Evolutionary conservation across 495 filamentous ascomycete genomes (phyloP).

Genomic region (Xylaria telfairii): DNA sequence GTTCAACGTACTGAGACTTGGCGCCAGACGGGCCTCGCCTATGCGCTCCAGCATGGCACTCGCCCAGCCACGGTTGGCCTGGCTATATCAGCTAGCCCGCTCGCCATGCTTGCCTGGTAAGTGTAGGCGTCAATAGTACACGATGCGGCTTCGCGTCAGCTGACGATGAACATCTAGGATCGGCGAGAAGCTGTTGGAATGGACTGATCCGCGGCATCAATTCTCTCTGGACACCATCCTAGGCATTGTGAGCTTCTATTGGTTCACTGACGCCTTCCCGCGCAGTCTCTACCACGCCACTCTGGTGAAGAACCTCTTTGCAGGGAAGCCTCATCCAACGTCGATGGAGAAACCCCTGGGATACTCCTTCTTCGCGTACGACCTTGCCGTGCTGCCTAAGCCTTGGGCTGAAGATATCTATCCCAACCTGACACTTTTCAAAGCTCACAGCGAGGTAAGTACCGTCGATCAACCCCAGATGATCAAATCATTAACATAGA

Average conservation of each 20-base stretch:
- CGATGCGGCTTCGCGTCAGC: background rate
- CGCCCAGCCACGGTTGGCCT: slow-evolving; percentile 67
- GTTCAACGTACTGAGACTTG: slow-evolving; percentile 25
- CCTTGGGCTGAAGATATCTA: slow-evolving; percentile 56
- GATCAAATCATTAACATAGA: background rate
- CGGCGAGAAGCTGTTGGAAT: slow-evolving; percentile 71
- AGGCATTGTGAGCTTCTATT: slow-evolving; percentile 64
- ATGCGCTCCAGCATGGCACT: slow-evolving; percentile 64
- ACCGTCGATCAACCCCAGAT: slow-evolving; percentile 51
- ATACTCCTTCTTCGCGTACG: slow-evolving; percentile 62
- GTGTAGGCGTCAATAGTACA: slow-evolving; percentile 21
- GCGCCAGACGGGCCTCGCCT: slow-evolving; percentile 51
- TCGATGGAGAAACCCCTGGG: slow-evolving; percentile 64
- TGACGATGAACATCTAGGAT: slow-evolving; percentile 51
- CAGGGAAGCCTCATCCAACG: slow-evolving; percentile 38
- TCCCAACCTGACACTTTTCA: slow-evolving; percentile 34
- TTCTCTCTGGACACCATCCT: slow-evolving; percentile 62
- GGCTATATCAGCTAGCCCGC: slow-evolving; percentile 59
- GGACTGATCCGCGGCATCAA: slow-evolving; percentile 57
- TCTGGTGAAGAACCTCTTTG: slow-evolving; percentile 47
- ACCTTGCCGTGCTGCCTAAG: slow-evolving; percentile 57
- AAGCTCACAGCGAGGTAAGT: slow-evolving; percentile 26
- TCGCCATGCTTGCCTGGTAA: slow-evolving; percentile 71
- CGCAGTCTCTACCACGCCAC: slow-evolving; percentile 58
- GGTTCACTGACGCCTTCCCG: slow-evolving; percentile 67